Base-by-base conservation (phyloP, 257 asterid species). In the Nicotiana undulata region DNA sequence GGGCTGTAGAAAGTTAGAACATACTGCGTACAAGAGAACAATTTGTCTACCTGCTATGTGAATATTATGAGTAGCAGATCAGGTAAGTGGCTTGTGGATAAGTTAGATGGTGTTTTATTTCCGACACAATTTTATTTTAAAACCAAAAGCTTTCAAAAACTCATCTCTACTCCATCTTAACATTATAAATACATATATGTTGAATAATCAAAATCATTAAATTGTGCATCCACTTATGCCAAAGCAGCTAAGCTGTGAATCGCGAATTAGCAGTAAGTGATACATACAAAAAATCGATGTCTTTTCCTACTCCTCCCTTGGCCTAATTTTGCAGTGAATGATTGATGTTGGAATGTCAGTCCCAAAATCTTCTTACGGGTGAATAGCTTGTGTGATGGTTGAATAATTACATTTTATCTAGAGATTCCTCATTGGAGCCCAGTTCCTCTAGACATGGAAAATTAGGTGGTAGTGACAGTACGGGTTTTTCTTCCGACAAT, bases 391-490 rank as follows among this genome's bases (percentile, higher is more conserved):
- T 2, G n/a, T 10, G 20, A 37, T 11, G 56, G 52, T 20, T 11
- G 40, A 26, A 40, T n/a, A 20, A 6, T 70, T 70, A 70, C 0
- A 46, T 12, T 5, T 72, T 12, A 24, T 72, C 78, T 46, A 44
- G 0, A 72, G 78, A 24, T 6, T 44, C 78, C 1, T 46, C 78
- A 72, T 72, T 72, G 24, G 61, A 20, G 60, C 26, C 24, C 37
- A 72, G 24, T 72, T 46, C 59, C 3, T 46, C 60, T 6, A 46
- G 24, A 49, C 2, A 46, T 22, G 78, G 78, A 46, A 72, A 46
- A 24, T 49, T 72, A 46, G 40, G 40, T 0, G 97, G 99, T 15
- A 93, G 72, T 0, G 28, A 7, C 4, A 92, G 56, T 9, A 91
- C 20, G 0, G 98, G 93, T 3, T 26, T 84, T 1, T 61, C 82